Base-by-base conservation (phyloP, 2,329 filamentous ascomycete species). In the Fusarium xyrophilum region DNA sequence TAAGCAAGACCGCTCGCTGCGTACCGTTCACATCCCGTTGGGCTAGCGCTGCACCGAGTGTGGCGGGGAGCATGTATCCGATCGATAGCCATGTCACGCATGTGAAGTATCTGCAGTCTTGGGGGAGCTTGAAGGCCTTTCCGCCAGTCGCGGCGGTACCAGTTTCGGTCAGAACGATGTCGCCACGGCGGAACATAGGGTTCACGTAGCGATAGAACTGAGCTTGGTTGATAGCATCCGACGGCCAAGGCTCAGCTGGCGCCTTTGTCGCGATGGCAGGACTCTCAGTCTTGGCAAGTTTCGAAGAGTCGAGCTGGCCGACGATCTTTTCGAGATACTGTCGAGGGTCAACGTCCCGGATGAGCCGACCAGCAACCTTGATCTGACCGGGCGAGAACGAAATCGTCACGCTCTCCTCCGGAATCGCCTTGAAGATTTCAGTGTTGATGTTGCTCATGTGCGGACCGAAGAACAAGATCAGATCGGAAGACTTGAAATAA, bases 31-130 rank as follows among this genome's bases (percentile, higher is more conserved):
- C 35, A 19, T 63, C 60, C 5, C 51, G 59, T 8, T 30, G 38
- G 14, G 60, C 60, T 9, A 63, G 14, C 3, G 59, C 60, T 13
- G 39, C 60, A 30, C 60, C 60, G 3, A 63, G 51, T 2, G 60
- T 63, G 14, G 60, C 60, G 4, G 60, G 60, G 6, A 63, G 60
- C 60, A 63, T 63, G n/a, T 63, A 63, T 4, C 60, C 60, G 33
- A 63, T 63, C 2, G 60, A 63, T 7, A 63, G 3, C 59, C 60
- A 63, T 13, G 60, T 63, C 15, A 63, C 60, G 9, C 51, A 61
- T 4, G 60, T 63, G 0, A 64, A 63, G 13, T 50, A 63, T 8
- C 51, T 28, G 13, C 43, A 50, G 4, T 21, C 51, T 3, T 40
- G 11, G 0, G 60, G 51, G 7, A 63, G 60, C 5, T 44, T 50